These are phyloP conservation scores for Microdochium paspali DNA, from an alignment of 2,329 filamentous ascomycete genomes.

Conservation along the genomic window DNA sequence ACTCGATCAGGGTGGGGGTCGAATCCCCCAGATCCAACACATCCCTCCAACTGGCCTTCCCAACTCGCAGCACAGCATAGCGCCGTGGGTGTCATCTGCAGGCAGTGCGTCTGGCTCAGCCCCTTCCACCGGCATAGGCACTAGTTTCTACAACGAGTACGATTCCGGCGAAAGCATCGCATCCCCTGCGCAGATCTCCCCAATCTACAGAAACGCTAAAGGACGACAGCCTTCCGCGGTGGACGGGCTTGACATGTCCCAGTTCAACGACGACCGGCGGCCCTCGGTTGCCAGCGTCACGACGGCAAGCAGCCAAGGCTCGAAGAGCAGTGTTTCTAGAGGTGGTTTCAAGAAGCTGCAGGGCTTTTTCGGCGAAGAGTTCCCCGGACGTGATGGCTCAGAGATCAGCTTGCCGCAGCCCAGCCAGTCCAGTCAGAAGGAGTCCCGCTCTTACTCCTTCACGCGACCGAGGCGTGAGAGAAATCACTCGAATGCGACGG, in stretches of 20 bases:
- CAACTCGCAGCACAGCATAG: constrained; percentile 40
- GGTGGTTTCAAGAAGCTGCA: constrained; percentile 76
- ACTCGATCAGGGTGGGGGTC: constrained; percentile 50
- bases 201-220: constrained; percentile 50
- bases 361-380: constrained; percentile 89
- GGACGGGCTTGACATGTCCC: constrained; percentile 22
- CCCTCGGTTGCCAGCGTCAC: constrained; percentile 85
- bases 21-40: constrained; percentile 50
- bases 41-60: constrained; percentile 47
- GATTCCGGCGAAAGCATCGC: constrained; percentile 65
- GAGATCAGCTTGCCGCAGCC: constrained; percentile 53
- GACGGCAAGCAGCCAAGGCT: constrained; percentile 76
- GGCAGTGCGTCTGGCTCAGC: constrained; percentile 22
- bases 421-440: constrained; percentile 36
- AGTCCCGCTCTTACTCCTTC: constrained; percentile 55
- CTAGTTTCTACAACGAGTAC: constrained; percentile 68
- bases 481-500: constrained; percentile 69
- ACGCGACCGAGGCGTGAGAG: constrained; percentile 58
- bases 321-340: constrained; percentile 61
- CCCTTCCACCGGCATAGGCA: constrained; percentile 28
- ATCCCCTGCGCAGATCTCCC: constrained; percentile 56
- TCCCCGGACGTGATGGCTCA: constrained; percentile 63
- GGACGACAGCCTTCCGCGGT: background rate
- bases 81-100: constrained; percentile 47
- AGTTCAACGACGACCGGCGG: constrained; percentile 63